These are phyloP conservation scores for Debaryomycetaceae sp. DNA, from an alignment of 1,139 yeast genomes.

Conservation along the genomic window DNA sequence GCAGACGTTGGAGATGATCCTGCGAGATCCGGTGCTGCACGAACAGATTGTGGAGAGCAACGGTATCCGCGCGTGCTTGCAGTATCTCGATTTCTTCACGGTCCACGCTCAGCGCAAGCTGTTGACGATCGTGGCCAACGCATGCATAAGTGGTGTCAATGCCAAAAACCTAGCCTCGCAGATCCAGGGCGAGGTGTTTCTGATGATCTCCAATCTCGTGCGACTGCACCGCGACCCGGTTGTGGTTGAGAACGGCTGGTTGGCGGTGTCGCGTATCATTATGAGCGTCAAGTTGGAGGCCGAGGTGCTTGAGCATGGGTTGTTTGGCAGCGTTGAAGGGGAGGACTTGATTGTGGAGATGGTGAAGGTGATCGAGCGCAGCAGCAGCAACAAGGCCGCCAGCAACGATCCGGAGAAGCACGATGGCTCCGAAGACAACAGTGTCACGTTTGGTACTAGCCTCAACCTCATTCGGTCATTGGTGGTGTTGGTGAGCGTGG, in stretches of 20 bases:
- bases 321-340: conserved; percentile 17
- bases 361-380: conserved; percentile 19
- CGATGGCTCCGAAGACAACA: too few relatives aligned
- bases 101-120: conserved; percentile 88
- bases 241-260: conserved; percentile 68
- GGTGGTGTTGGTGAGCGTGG: conserved; percentile 30
- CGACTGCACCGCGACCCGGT: conserved; percentile 53
- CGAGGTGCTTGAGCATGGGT: conserved; percentile 43
- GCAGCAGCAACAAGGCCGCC: conserved; percentile 4
- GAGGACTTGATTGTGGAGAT: conserved; percentile 23
- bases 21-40: conserved; percentile 50
- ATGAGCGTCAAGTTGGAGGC: conserved; percentile 47
- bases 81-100: conserved; percentile 82
- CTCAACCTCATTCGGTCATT: conserved; percentile 42
- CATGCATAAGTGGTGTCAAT: conserved; percentile 36
- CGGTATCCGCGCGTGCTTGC: conserved; percentile 64
- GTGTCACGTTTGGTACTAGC: conserved; percentile 14
- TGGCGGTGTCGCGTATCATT: conserved; percentile 60
- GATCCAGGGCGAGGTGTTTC: conserved; percentile 47
- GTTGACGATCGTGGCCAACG: conserved; percentile 69
- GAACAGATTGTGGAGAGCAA: conserved; percentile 50
- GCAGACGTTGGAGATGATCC: conserved; percentile 68
- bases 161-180: conserved; percentile 43
- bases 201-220: conserved; percentile 58
- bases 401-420: too few relatives aligned